A percentile compares a stretch with the other conserved stretches of the same genome.
These are phyloP conservation scores for Porpolomopsis calyptriformis DNA, from an alignment of 768 basidiomycete species.

Conservation along the genomic window DNA sequence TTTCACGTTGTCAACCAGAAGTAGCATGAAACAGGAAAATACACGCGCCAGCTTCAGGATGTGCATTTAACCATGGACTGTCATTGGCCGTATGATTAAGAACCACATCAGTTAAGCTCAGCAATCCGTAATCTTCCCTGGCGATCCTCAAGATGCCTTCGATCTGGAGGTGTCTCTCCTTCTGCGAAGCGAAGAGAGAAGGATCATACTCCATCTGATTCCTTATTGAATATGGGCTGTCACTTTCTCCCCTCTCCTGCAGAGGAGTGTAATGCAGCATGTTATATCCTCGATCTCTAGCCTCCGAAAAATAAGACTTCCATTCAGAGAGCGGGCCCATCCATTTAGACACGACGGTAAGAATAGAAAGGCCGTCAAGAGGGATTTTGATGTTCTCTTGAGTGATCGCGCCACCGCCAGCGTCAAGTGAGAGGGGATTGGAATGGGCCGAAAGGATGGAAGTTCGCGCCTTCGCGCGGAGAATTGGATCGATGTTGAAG, in stretches of 20 bases:
- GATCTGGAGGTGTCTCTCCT: slow-evolving; percentile 48
- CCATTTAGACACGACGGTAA: slow-evolving; percentile 96
- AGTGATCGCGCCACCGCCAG: slow-evolving; percentile 42
- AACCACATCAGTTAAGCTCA: slow-evolving; percentile 90
- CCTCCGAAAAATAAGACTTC: slow-evolving; percentile 72
- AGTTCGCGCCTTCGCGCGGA: slow-evolving; percentile 63
- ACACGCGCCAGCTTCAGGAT: slow-evolving; percentile 84
- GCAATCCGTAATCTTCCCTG: slow-evolving; percentile 75
- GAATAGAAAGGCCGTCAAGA: slow-evolving; percentile 77
- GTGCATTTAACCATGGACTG: slow-evolving; percentile 80
- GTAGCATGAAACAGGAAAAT: not conserved
- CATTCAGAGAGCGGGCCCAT: slow-evolving; percentile 81
- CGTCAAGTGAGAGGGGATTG: slow-evolving; percentile 38
- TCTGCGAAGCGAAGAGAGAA: slow-evolving; percentile 45
- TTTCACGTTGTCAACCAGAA: not conserved
- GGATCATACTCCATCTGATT: slow-evolving; percentile 79
- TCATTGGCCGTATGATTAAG: slow-evolving; percentile 97
- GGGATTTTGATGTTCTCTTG: slow-evolving; percentile 57
- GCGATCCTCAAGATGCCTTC: slow-evolving; percentile 59
- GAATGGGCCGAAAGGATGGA: slow-evolving; percentile 55
- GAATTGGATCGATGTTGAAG: slow-evolving; percentile 92
- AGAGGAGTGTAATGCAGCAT: slow-evolving; percentile 97
- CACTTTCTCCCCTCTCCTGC: slow-evolving; percentile 80
- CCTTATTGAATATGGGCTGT: slow-evolving; percentile 89
- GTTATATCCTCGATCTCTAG: slow-evolving; percentile 85